A percentile compares a stretch with the other conserved stretches of the same genome.
Evolutionary conservation across 306 rosid genomes (phyloP).

Genomic region (Rosa multiflora): DNA sequence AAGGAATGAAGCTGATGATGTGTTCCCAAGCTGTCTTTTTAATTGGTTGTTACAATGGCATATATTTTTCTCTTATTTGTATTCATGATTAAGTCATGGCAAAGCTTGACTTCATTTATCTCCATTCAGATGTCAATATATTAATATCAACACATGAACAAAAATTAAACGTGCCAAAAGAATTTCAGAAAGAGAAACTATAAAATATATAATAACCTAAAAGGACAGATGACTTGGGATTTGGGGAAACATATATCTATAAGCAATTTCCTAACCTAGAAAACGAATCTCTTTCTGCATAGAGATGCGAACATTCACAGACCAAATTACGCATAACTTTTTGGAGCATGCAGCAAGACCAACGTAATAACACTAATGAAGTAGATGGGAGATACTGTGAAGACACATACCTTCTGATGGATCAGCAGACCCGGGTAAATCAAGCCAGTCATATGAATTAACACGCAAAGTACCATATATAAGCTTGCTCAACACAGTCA

Average conservation of each 20-base stretch:
- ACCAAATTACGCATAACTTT: neutral
- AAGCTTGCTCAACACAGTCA: conserved; percentile 98
- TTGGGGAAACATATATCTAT: neutral
- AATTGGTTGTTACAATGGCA: neutral
- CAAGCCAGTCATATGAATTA: conserved; percentile 89
- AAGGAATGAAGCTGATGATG: neutral
- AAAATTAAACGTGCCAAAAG: neutral
- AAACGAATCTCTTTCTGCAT: neutral
- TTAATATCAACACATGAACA: neutral
- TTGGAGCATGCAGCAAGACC: neutral
- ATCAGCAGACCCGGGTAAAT: conserved; percentile 51
- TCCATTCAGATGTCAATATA: neutral
- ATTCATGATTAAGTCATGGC: neutral
- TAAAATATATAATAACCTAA: neutral
- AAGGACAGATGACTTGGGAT: neutral
- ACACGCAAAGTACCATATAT: conserved; percentile 79
- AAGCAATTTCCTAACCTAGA: neutral
- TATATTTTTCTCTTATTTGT: neutral
- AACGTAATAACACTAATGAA: neutral
- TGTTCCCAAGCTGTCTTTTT: neutral
- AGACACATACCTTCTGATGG: conserved; percentile 63
- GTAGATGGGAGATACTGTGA: conserved; percentile 11
- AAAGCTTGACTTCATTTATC: neutral
- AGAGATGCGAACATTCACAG: neutral
- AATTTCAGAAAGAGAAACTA: neutral